Conservation (phyloP, 306 rosid genomes). For the Dryas alaskensis region DNA sequence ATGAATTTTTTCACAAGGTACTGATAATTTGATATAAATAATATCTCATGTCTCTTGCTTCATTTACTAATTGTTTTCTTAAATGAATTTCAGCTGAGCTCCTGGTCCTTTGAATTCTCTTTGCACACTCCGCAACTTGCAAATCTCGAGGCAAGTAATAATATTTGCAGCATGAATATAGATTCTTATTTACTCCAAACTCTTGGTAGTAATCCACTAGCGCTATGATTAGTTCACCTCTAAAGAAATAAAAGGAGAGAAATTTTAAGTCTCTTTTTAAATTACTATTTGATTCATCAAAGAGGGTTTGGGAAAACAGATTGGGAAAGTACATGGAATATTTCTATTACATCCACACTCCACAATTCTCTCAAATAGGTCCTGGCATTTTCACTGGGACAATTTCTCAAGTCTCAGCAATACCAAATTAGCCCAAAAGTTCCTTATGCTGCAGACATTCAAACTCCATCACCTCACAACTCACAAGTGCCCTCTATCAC, state of each 20-base stretch:
- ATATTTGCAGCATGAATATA: not conserved
- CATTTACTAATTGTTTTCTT: conserved; percentile 17
- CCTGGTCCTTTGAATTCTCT: conserved; percentile 69
- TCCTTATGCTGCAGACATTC: not conserved
- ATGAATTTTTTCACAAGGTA: conserved; percentile 83
- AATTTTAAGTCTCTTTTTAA: not conserved
- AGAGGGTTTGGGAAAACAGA: not conserved
- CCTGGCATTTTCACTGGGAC: not conserved
- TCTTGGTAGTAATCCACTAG: not conserved
- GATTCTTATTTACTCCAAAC: not conserved
- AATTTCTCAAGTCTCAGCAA: not conserved
- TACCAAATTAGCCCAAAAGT: not conserved
- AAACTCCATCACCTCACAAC: not conserved
- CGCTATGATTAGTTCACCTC: not conserved
- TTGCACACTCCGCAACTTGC: conserved; percentile 47
- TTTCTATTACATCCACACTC: not conserved
- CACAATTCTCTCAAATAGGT: not conserved
- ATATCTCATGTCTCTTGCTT: not conserved
- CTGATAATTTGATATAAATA: not conserved
- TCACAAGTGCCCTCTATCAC: not conserved
- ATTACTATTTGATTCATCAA: not conserved
- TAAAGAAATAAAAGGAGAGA: not conserved
- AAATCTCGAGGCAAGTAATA: conserved; percentile 59
- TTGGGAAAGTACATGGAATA: not conserved
- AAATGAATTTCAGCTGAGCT: conserved; percentile 58